Evolutionary conservation across 306 rosid species (phyloP), one percentile per base, ranked within the genome.

Genomic region (Sicyos edulis): DNA sequence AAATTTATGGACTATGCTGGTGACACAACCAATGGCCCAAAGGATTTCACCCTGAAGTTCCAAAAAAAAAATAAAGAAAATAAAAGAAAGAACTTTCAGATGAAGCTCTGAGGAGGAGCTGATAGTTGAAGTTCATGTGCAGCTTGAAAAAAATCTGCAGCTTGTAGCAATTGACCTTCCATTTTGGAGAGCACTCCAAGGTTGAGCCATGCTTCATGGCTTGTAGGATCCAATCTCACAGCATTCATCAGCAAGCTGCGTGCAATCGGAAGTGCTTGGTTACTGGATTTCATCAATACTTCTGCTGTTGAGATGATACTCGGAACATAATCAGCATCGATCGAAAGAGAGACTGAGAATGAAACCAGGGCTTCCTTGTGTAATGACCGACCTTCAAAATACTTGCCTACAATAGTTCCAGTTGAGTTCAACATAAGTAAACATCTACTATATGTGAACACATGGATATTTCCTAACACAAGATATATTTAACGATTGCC

Each of bases 121-220:
- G 95, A 87, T 54, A 78, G 69, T 77, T 89, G 72, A 63, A 88
- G 89, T 63, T 89, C 95, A 73, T 80, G 82, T 13, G 97, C 91
- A 74, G 91, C 96, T 82, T 89, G 96, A 79, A 92, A 89, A 84
- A 82, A 86, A 20, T 86, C 91, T 40, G 92, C 91, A 57, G 97
- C 92, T 80, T 89, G 86, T 73, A 78, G 91, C 37, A 82, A 61
- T 10, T 82, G 77, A 54, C 92, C 95, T 82, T 92, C 92, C 75
- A 20, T 81, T 80, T 83, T 92, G 1, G 90, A 85, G 59, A 89
- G 47, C 78, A 83, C 49, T 57, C 96, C 92, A 6, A 92, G 95
- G 69, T 83, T 82, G 72, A 86, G 82, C 96, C 96, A 92, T 15
- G 89, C 92, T 74, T 75, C 75, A n/a, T 86, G 97, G 75, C 86